Evolutionary conservation across 441 rosid species (phyloP).

Genomic region (Eutrema salsugineum): DNA sequence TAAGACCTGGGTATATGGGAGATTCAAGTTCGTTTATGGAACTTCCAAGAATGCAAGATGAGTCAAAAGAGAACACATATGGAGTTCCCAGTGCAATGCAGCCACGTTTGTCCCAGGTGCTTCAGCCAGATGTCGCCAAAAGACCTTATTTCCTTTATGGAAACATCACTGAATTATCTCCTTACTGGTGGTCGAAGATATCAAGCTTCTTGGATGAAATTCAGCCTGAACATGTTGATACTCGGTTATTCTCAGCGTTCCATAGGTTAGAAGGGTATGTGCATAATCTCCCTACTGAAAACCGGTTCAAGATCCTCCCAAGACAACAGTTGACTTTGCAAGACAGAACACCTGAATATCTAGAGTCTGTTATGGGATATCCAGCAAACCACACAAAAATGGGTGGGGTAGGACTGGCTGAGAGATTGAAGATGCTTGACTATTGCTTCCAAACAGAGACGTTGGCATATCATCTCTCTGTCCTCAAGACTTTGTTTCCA

Average conservation of each 20-base stretch:
- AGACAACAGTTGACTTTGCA: not conserved
- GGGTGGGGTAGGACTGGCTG: conserved; percentile 39
- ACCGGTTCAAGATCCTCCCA: conserved; percentile 55
- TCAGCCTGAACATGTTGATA: conserved; percentile 68
- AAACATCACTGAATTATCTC: conserved; percentile 45
- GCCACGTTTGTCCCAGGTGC: conserved; percentile 41
- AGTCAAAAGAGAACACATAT: conserved; percentile 10
- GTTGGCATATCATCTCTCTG: conserved; percentile 79
- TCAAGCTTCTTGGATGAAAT: conserved; percentile 58
- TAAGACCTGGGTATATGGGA: conserved; percentile 28
- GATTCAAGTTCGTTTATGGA: conserved; percentile 25
- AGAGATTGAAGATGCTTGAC: conserved; percentile 54
- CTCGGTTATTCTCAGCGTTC: conserved; percentile 63
- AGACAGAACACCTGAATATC: conserved; percentile 44
- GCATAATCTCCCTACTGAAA: conserved; percentile 73
- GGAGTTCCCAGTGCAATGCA: conserved; percentile 32
- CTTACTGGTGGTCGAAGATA: conserved; percentile 57
- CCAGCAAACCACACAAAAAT: conserved; percentile 61
- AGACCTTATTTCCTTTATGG: conserved; percentile 83
- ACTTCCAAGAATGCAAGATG: conserved; percentile 46
- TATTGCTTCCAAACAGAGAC: conserved; percentile 82
- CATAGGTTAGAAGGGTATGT: conserved; percentile 74
- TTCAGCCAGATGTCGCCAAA: conserved; percentile 42
- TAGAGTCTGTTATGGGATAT: conserved; percentile 79
- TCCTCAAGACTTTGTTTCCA: conserved; percentile 60